These are phyloP conservation scores for Amoebophrya sp. DNA, from an alignment of 169 alveolate genomes.

Conservation along the genomic window DNA sequence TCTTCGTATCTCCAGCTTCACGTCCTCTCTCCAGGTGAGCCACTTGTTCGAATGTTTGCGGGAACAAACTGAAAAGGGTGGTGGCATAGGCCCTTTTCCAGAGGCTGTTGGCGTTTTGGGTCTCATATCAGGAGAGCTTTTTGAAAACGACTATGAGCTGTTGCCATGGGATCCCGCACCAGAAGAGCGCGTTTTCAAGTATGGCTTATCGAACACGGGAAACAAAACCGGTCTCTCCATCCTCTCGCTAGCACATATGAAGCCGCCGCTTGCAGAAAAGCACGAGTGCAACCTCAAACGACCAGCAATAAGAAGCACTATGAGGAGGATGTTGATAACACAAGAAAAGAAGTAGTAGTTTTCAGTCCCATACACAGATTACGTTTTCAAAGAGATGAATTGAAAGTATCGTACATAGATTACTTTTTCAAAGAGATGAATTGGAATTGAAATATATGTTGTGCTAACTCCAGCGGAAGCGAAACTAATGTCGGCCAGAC, in stretches of 20 bases:
- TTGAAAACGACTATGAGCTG: neutral
- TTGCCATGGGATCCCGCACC: neutral
- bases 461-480: too few species aligned
- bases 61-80: neutral
- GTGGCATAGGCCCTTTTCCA: neutral
- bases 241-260: neutral
- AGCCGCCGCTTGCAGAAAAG: neutral
- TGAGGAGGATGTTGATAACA: too few species aligned
- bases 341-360: too few species aligned
- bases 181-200: neutral
- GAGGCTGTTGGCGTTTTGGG: neutral
- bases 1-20: too few species aligned
- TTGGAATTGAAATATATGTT: too few species aligned
- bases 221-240: neutral
- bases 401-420: too few species aligned
- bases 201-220: neutral
- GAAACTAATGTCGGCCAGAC: too few species aligned
- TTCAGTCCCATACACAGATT: too few species aligned
- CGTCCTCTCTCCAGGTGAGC: neutral
- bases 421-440: too few species aligned
- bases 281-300: slow-evolving; percentile 9
- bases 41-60: neutral
- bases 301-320: neutral
- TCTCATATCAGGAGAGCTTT: neutral
- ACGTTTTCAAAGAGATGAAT: too few species aligned